A percentile compares a stretch with the other conserved stretches of the same genome.
Conservation (phyloP, 305 asterid species). For the Solanum hybrid region DNA sequence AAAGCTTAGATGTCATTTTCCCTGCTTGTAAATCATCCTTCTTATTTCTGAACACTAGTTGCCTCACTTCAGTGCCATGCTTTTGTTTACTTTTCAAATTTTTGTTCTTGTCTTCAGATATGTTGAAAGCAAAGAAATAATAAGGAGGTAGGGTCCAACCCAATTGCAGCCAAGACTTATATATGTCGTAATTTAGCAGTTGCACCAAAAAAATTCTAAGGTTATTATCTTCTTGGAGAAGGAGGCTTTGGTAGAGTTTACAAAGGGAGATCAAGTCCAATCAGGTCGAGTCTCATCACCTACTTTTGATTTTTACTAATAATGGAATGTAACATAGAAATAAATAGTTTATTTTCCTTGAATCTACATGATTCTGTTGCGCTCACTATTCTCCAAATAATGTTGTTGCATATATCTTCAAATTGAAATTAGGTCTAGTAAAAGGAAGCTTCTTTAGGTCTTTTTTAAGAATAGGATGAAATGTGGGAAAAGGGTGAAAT, state of each 20-base stretch:
- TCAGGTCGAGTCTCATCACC: not conserved
- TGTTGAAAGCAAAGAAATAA: too few species aligned
- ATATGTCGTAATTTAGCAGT: conserved; percentile 3
- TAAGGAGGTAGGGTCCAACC: not conserved
- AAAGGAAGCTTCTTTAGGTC: too few species aligned
- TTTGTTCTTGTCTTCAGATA: too few species aligned
- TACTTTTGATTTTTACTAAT: not conserved
- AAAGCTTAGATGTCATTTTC: too few species aligned
- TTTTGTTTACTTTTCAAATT: too few species aligned
- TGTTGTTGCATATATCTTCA: not conserved
- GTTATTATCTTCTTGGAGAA: conserved; percentile 13
- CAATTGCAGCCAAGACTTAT: conserved; percentile 8
- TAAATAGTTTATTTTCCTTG: not conserved
- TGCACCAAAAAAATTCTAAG: conserved; percentile 4
- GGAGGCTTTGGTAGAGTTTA: conserved; percentile 20
- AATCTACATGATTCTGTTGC: not conserved
- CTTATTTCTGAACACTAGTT: too few species aligned
- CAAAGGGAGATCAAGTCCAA: conserved; percentile 11
- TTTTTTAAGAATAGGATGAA: too few species aligned
- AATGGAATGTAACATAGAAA: not conserved
- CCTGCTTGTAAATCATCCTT: too few species aligned
- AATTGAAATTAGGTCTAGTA: too few species aligned
- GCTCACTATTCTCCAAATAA: not conserved
- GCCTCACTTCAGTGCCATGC: too few species aligned
- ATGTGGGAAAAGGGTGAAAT: too few species aligned